These are phyloP conservation scores for Bretschneidera sinensis DNA, from an alignment of 345 rosid species.

Conservation along the genomic window DNA sequence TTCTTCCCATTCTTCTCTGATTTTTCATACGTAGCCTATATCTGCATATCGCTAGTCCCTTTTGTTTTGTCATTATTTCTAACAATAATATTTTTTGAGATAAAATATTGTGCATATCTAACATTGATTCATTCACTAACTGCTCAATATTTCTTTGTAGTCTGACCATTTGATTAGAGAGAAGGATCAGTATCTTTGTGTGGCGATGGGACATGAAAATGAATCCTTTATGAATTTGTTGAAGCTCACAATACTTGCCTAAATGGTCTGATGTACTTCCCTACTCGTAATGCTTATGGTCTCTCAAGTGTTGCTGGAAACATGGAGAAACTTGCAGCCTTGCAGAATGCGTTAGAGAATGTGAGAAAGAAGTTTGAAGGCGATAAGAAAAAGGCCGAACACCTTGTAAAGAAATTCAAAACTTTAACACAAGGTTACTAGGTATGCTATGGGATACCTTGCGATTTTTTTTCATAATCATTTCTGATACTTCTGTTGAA, in stretches of 20 bases:
- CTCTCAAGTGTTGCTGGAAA: constrained; percentile 93
- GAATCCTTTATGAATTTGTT: constrained; percentile 72
- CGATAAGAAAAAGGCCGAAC: constrained; percentile 81
- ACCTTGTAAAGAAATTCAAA: constrained; percentile 73
- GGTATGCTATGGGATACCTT: constrained; percentile 38
- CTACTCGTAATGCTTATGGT: constrained; percentile 81
- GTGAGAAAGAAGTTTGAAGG: constrained; percentile 67
- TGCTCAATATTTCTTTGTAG: constrained; percentile 32
- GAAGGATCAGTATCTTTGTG: constrained; percentile 65
- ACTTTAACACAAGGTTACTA: constrained; percentile 91
- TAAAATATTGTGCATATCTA: not conserved
- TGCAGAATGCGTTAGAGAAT: constrained; percentile 72
- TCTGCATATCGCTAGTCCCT: not conserved
- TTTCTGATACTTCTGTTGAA: not conserved
- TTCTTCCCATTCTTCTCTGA: not conserved
- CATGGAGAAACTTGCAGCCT: constrained; percentile 80
- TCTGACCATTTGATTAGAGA: constrained; percentile 65
- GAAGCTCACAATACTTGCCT: constrained; percentile 89
- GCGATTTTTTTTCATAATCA: not conserved
- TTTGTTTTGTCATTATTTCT: not conserved
- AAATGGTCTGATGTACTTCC: constrained; percentile 95
- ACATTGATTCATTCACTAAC: not conserved
- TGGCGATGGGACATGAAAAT: constrained; percentile 85
- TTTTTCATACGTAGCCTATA: not conserved
- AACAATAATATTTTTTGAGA: not conserved